These are phyloP conservation scores for Colletotrichum viniferum DNA, from an alignment of 2,329 filamentous ascomycete genomes.

Conservation along the genomic window DNA sequence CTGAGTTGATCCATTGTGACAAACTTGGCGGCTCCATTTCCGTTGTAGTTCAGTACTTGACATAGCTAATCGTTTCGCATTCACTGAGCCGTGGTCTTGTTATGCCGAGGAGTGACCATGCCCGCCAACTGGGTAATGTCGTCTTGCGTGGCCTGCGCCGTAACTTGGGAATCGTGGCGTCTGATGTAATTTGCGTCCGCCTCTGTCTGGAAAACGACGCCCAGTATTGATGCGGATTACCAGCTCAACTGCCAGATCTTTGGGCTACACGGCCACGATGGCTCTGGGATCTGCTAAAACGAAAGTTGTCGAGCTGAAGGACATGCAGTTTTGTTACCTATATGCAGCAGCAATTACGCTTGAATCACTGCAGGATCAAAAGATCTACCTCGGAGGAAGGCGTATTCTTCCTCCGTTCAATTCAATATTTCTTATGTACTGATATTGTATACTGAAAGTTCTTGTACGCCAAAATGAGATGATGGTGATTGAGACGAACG, in stretches of 20 bases:
- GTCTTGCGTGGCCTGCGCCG: neutral
- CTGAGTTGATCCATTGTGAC: neutral
- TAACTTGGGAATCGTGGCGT: neutral
- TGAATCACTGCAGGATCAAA: neutral
- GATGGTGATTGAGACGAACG: neutral
- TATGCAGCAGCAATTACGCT: neutral
- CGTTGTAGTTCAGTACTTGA: neutral
- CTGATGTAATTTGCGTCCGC: neutral
- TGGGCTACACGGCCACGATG: neutral
- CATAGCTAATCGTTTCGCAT: neutral
- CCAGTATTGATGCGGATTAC: neutral
- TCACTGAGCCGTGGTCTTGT: neutral
- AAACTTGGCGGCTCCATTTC: neutral
- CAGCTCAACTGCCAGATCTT: neutral
- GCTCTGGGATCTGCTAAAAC: neutral
- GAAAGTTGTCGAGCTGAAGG: neutral
- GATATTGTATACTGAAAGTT: neutral
- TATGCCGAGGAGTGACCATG: neutral
- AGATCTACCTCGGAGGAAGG: neutral
- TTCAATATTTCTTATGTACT: neutral
- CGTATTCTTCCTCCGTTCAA: neutral
- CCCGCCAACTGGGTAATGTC: neutral
- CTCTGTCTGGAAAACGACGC: neutral
- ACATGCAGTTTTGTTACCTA: neutral
- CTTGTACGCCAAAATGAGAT: neutral